Evolutionary conservation across 1,139 yeast genomes (phyloP).

Genomic region (Suhomyces wounanorum): DNA sequence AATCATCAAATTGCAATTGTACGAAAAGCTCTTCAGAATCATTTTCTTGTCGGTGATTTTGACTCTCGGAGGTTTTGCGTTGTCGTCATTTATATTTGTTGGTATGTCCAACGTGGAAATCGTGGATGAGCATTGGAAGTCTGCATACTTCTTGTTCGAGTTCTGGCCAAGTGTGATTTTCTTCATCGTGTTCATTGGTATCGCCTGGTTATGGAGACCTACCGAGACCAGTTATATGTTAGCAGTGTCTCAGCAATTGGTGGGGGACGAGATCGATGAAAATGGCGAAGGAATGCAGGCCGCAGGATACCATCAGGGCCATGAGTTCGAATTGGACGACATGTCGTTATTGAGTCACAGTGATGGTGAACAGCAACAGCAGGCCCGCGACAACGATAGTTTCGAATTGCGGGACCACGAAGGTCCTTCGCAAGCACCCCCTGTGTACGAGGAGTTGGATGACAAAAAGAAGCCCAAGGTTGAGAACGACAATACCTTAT

Average conservation of each 20-base stretch:
- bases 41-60: constrained; percentile 64
- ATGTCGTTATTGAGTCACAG: constrained; percentile 59
- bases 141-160: constrained; percentile 83
- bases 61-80: constrained; percentile 58
- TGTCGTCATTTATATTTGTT: constrained; percentile 70
- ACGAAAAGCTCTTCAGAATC: constrained; percentile 73
- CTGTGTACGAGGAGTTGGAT: constrained; percentile 31
- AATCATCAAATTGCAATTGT: constrained; percentile 85
- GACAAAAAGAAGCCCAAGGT: constrained; percentile 13
- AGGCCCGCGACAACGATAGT: constrained; percentile 31
- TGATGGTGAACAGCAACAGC: constrained; percentile 37
- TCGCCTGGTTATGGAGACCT: constrained; percentile 96
- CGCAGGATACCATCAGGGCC: constrained; percentile 35
- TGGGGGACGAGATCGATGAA: constrained; percentile 68
- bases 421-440: constrained; percentile 15
- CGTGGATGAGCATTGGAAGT: constrained; percentile 89
- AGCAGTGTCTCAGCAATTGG: constrained; percentile 91
- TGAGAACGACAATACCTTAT: constrained; percentile 31
- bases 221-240: constrained; percentile 92
- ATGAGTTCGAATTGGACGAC: constrained; percentile 76
- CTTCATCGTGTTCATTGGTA: constrained; percentile 76
- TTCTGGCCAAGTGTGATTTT: constrained; percentile 95
- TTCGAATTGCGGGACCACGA: constrained; percentile 34
- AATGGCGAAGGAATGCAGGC: constrained; percentile 47
- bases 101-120: constrained; percentile 75